These are phyloP conservation scores for Talaromyces pinophilus DNA, from an alignment of 2,329 filamentous ascomycete genomes.

Conservation along the genomic window DNA sequence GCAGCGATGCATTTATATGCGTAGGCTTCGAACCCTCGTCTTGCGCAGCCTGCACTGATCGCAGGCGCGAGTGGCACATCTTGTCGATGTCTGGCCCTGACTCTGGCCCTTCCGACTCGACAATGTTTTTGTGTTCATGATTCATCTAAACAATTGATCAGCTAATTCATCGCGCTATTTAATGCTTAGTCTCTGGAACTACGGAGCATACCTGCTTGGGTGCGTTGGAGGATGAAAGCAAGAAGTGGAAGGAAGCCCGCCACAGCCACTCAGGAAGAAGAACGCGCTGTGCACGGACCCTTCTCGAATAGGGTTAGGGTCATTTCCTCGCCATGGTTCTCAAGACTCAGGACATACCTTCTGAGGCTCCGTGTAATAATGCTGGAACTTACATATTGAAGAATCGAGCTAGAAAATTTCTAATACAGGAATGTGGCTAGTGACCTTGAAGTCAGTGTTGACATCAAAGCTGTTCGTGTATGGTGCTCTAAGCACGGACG, in stretches of 20 bases:
- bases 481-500: background rate
- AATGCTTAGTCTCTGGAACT: background rate
- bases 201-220: background rate
- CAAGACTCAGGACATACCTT: background rate
- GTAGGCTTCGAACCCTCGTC: slow-evolving; percentile 35
- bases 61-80: slow-evolving; percentile 36
- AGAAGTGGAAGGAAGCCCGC: background rate
- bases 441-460: background rate
- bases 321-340: background rate
- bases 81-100: background rate
- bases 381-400: too few species aligned
- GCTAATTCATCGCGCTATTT: background rate
- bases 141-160: background rate
- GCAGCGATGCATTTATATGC: background rate
- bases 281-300: background rate
- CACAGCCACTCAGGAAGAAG: background rate
- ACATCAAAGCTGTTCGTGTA: background rate
- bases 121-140: background rate
- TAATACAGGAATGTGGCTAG: too few species aligned
- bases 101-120: background rate
- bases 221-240: background rate
- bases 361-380: too few species aligned
- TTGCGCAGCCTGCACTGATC: slow-evolving; percentile 47
- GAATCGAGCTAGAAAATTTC: too few species aligned
- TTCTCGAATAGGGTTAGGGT: background rate